Conservation (phyloP, 129 eudicot species). For the Flaveria robusta region DNA sequence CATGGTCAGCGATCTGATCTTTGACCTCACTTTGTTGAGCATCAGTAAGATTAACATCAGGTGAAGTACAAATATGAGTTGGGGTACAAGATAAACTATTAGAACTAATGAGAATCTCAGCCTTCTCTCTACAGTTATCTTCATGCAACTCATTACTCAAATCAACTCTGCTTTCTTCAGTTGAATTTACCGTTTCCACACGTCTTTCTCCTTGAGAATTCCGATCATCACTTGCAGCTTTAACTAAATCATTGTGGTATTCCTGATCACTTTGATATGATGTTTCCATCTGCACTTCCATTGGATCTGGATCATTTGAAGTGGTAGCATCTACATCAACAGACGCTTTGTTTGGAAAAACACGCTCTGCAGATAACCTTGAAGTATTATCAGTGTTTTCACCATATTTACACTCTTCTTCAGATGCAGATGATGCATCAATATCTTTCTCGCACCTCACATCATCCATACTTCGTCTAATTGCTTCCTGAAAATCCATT, state of each 20-base stretch:
- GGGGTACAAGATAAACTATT: slow-evolving; percentile 13
- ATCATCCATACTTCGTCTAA: slow-evolving; percentile 70
- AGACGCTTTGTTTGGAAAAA: slow-evolving; percentile 18
- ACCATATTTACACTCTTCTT: slow-evolving; percentile 24
- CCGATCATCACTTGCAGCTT: slow-evolving; percentile 34
- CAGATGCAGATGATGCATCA: slow-evolving; percentile 33
- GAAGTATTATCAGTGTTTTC: slow-evolving; percentile 29
- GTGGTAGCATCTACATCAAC: slow-evolving; percentile 20
- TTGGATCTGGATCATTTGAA: slow-evolving; percentile 20
- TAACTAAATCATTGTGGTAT: slow-evolving; percentile 25
- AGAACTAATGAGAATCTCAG: slow-evolving; percentile 18
- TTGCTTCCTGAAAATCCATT: slow-evolving; percentile 75
- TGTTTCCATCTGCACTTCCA: slow-evolving; percentile 27
- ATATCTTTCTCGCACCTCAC: slow-evolving; percentile 18
- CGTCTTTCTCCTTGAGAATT: slow-evolving; percentile 38
- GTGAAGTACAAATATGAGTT: slow-evolving; percentile 27
- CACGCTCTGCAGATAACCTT: slow-evolving; percentile 13
- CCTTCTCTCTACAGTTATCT: slow-evolving; percentile 16
- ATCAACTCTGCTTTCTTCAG: slow-evolving; percentile 31
- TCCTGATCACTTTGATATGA: slow-evolving; percentile 28
- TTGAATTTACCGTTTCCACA: slow-evolving; percentile 26
- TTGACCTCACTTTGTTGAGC: slow-evolving; percentile 37
- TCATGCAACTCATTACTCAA: slow-evolving; percentile 14
- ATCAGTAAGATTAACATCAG: slow-evolving; percentile 25
- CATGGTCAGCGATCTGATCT: slow-evolving; percentile 26